phyloP scores from a whole-genome alignment of 768 basidiomycete species.

The Crepidotus variabilis region DNA sequence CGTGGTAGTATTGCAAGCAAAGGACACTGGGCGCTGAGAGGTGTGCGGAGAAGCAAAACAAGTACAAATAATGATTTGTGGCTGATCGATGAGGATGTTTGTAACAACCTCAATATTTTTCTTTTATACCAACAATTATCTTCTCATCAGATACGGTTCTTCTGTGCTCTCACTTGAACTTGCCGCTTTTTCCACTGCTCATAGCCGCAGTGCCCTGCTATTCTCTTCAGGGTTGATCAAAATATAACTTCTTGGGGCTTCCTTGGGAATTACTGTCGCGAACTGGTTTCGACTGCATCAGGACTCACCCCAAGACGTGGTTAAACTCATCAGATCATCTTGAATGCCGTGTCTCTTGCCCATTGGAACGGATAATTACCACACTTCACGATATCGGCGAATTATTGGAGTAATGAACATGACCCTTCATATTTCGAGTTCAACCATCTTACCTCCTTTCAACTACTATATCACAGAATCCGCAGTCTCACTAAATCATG shows the following conservation, averaged over 20 bases:
- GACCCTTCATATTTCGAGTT: background rate
- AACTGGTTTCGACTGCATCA: too few species aligned
- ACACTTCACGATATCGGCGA: background rate
- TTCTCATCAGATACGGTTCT: background rate
- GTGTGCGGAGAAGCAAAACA: slow-evolving; percentile 23
- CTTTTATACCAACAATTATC: background rate
- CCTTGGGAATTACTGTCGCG: too few species aligned
- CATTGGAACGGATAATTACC: too few species aligned
- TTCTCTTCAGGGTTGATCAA: too few species aligned
- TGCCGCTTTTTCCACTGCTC: too few species aligned
- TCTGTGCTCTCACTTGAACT: too few species aligned
- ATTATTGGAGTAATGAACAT: background rate
- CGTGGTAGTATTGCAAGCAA: slow-evolving; percentile 17
- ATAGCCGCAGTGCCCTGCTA: too few species aligned
- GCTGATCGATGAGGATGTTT: background rate
- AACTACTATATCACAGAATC: background rate
- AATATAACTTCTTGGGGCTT: too few species aligned
- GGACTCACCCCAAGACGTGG: too few species aligned
- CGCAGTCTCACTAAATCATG: background rate
- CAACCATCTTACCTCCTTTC: background rate
- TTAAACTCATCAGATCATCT: too few species aligned
- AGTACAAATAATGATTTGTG: slow-evolving; percentile 21
- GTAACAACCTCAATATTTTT: background rate
- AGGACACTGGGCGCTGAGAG: slow-evolving; percentile 4
- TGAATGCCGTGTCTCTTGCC: too few species aligned